Conservation (phyloP, 768 basidiomycete genomes). For the Mycena kentingensis region DNA sequence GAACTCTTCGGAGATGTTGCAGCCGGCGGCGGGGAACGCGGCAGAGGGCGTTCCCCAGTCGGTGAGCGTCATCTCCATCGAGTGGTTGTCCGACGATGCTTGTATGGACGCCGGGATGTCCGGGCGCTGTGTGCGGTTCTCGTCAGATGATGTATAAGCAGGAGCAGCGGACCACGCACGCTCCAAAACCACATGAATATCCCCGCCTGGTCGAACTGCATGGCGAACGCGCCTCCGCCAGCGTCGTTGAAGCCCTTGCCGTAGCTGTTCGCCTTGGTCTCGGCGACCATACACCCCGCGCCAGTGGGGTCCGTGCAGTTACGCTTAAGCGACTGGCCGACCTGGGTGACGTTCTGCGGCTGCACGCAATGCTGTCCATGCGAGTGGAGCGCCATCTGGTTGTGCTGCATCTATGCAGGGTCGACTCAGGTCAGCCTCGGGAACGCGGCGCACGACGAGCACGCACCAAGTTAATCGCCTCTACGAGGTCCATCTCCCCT, state of each 20-base stretch:
- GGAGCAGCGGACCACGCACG: too few species aligned
- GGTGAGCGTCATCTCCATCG: constrained; percentile 20
- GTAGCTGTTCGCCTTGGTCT: constrained; percentile 62
- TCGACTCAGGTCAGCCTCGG: too few species aligned
- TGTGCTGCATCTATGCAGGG: constrained; percentile 12
- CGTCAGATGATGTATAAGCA: too few species aligned
- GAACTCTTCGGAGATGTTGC: constrained; percentile 49
- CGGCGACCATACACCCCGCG: constrained; percentile 66
- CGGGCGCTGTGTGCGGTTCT: too few species aligned
- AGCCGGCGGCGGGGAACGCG: constrained; percentile 40
- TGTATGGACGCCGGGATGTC: constrained; percentile 24
- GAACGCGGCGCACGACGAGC: too few species aligned
- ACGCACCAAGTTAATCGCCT: constrained; percentile 22
- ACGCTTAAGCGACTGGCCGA: constrained; percentile 16
- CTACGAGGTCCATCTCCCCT: constrained; percentile 47
- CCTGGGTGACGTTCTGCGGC: constrained; percentile 4
- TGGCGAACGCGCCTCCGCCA: constrained; percentile 76
- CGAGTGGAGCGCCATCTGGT: constrained; percentile 20
- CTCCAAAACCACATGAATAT: constrained; percentile 47
- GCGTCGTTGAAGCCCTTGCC: constrained; percentile 66
- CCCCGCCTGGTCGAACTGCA: constrained; percentile 61
- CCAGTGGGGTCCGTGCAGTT: constrained; percentile 53
- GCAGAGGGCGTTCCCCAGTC: constrained; percentile 52
- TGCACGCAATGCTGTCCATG: constrained; percentile 13
- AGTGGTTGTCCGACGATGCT: constrained; percentile 6